Percentiles rank a stretch among this genome's conserved stretches.
Conservation (phyloP, 2,329 filamentous ascomycete species). For the Cladophialophora yegresii region DNA sequence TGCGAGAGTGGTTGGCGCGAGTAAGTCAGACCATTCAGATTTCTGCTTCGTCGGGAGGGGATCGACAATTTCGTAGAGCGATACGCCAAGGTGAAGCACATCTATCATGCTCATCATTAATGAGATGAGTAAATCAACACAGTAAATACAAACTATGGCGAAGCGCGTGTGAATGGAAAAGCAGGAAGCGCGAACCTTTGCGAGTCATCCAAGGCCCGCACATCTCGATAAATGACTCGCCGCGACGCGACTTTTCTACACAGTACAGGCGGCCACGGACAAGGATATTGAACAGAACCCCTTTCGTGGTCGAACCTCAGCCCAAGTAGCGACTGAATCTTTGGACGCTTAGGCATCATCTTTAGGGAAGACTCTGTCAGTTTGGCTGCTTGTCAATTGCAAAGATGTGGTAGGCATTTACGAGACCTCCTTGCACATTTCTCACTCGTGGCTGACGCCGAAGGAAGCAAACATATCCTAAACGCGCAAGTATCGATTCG, state of each 20-base stretch:
- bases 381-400: background rate
- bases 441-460: background rate
- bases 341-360: too few relatives aligned
- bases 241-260: constrained; percentile 9
- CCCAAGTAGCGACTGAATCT: background rate
- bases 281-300: background rate
- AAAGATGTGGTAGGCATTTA: constrained; percentile 12
- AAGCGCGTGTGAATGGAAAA: background rate
- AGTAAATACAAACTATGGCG: background rate
- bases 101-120: background rate
- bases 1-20: background rate
- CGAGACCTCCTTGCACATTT: background rate
- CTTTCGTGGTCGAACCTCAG: background rate
- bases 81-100: background rate
- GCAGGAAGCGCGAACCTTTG: background rate
- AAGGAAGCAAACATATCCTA: constrained; percentile 85
- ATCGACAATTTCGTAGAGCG: background rate
- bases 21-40: background rate
- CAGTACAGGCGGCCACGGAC: background rate
- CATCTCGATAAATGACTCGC: constrained; percentile 11
- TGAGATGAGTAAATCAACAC: background rate
- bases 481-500: constrained; percentile 97
- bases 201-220: constrained; percentile 3
- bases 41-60: background rate
- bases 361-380: background rate